Percentiles rank a stretch among this genome's conserved stretches.
These are phyloP conservation scores for Trebouxia sp. DNA, from an alignment of 139 green algal genomes.

Conservation along the genomic window DNA sequence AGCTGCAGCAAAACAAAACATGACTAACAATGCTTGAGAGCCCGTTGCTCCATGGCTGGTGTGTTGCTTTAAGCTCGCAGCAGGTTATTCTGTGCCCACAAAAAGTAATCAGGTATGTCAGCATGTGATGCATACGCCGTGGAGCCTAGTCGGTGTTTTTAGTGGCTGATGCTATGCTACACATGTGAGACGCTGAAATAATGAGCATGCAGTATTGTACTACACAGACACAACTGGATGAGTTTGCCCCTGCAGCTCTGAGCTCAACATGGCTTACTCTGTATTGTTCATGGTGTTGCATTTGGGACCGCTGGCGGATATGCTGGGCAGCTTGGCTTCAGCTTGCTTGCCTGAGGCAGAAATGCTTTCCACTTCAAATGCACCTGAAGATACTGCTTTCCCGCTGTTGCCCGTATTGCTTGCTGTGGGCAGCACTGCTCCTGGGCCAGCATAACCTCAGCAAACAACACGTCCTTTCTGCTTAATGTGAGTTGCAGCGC, in stretches of 20 bases:
- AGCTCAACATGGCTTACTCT: background rate
- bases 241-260: background rate
- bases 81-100: too few relatives aligned
- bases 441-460: background rate
- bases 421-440: background rate
- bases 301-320: background rate
- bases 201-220: too few relatives aligned
- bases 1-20: slow-evolving; percentile 59
- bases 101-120: too few relatives aligned
- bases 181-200: too few relatives aligned
- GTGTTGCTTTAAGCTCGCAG: too few relatives aligned
- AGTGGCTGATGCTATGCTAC: background rate
- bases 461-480: background rate
- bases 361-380: background rate
- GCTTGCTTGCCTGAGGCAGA: background rate
- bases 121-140: background rate
- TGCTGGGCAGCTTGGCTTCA: background rate
- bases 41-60: too few relatives aligned
- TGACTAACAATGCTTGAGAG: too few relatives aligned
- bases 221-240: background rate
- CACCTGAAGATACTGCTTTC: background rate
- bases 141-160: background rate
- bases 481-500: too few relatives aligned
- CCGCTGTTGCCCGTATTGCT: background rate
- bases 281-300: slow-evolving; percentile 1